Evolutionary conservation across 2,329 filamentous ascomycete species (phyloP).

Genomic region (Epichloe hybrida): DNA sequence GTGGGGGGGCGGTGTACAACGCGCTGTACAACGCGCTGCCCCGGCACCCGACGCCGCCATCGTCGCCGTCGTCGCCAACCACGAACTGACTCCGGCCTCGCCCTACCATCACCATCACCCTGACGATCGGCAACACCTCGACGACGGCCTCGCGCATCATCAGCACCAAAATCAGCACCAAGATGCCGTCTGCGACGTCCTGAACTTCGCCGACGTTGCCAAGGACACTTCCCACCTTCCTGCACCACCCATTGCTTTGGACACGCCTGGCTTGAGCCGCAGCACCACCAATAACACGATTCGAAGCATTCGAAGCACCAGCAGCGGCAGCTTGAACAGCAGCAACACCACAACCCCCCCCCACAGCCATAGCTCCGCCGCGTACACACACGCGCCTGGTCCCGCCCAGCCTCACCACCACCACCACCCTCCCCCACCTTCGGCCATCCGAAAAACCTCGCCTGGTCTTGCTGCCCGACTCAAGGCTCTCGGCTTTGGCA

Average conservation of each 20-base stretch:
- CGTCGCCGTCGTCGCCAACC: background rate
- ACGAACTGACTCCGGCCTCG: background rate
- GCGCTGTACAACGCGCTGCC: background rate
- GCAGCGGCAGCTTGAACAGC: constrained; percentile 2
- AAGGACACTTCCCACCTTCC: constrained; percentile 14
- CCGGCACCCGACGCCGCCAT: background rate
- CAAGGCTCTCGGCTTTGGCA: constrained; percentile 49
- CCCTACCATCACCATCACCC: background rate
- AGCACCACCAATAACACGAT: constrained; percentile 2
- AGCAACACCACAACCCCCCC: background rate
- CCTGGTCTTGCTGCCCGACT: constrained; percentile 52
- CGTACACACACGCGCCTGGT: constrained; percentile 13
- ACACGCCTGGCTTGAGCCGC: constrained; percentile 6
- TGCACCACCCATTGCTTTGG: constrained; percentile 10
- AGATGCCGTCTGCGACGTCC: constrained; percentile 10
- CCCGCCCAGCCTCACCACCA: constrained; percentile 7
- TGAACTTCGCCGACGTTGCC: constrained; percentile 18
- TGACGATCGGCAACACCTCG: background rate
- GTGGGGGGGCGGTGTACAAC: too few relatives aligned
- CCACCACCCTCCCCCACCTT: constrained; percentile 13
- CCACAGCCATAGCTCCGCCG: constrained; percentile 4
- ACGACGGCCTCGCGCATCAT: background rate
- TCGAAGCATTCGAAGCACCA: background rate
- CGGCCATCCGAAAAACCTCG: constrained; percentile 41
- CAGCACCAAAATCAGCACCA: background rate